Conservation (phyloP, 73 alveolate species). For the Stentor coeruleus region DNA sequence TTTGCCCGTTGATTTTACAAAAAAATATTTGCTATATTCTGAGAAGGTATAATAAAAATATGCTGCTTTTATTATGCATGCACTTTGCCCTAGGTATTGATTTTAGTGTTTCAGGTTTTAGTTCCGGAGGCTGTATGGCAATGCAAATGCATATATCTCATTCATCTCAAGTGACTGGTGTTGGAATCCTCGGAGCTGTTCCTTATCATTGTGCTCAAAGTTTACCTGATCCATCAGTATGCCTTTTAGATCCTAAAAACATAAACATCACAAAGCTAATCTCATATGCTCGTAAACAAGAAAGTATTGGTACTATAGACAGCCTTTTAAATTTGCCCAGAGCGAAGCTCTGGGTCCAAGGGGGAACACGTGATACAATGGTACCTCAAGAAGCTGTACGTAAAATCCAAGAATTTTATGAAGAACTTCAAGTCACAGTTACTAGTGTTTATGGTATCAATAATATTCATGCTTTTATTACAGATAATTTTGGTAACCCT, state of each 20-base stretch:
- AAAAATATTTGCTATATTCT: too few species aligned
- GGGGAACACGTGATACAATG: constrained; percentile 15
- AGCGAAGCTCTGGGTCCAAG: constrained; percentile 7
- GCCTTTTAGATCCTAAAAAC: background rate
- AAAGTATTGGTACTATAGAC: constrained; percentile 10
- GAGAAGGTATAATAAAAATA: too few species aligned
- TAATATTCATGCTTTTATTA: constrained; percentile 44
- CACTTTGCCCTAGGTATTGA: too few species aligned
- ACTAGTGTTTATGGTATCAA: background rate
- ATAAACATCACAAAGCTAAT: background rate
- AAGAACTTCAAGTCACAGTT: background rate
- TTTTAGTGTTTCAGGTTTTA: constrained; percentile 47
- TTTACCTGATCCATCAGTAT: background rate
- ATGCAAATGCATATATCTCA: constrained; percentile 48
- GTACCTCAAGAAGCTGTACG: background rate
- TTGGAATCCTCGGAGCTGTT: constrained; percentile 55
- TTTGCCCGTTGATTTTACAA: too few species aligned
- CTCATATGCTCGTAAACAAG: background rate
- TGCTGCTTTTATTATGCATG: too few species aligned
- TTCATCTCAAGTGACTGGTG: constrained; percentile 39
- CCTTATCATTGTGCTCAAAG: constrained; percentile 43
- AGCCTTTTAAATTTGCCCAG: background rate
- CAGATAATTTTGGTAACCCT: constrained; percentile 36
- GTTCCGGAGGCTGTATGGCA: constrained; percentile 61
- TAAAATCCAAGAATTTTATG: background rate